Evolutionary conservation across 2,329 filamentous ascomycete species (phyloP).

Genomic region (Aspergillus viridinutans): DNA sequence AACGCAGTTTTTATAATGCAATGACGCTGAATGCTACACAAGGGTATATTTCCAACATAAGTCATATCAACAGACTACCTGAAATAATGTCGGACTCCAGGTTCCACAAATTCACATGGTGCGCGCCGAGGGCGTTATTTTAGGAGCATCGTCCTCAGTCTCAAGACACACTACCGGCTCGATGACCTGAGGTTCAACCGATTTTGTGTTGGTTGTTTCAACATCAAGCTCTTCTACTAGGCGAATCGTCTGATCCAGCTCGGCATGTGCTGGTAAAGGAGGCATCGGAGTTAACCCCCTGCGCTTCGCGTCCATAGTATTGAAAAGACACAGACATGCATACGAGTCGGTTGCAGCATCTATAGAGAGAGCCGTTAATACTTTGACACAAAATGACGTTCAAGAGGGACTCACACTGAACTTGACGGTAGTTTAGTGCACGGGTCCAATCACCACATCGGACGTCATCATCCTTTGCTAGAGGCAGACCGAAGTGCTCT

Average conservation of each 20-base stretch:
- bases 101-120: neutral
- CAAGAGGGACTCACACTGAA: conserved; percentile 56
- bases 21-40: neutral
- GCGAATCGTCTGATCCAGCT: conserved; percentile 60
- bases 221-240: conserved; percentile 2
- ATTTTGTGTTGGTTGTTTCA: conserved; percentile 1
- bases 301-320: conserved; percentile 66
- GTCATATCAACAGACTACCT: neutral
- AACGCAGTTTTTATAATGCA: neutral
- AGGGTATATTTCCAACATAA: neutral
- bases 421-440: conserved; percentile 59
- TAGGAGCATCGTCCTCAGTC: neutral
- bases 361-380: conserved; percentile 31
- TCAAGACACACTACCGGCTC: neutral
- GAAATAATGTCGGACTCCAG: neutral
- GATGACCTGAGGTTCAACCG: conserved; percentile 11
- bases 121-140: neutral
- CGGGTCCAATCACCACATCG: conserved; percentile 71
- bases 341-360: conserved; percentile 82
- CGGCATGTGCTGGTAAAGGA: conserved; percentile 64
- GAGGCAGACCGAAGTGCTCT: conserved; percentile 65
- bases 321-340: conserved; percentile 68
- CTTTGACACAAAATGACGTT: conserved; percentile 16
- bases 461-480: conserved; percentile 69
- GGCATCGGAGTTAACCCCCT: conserved; percentile 64